Conservation (phyloP, 2,329 filamentous ascomycete genomes). For the Beauveria caledonica region DNA sequence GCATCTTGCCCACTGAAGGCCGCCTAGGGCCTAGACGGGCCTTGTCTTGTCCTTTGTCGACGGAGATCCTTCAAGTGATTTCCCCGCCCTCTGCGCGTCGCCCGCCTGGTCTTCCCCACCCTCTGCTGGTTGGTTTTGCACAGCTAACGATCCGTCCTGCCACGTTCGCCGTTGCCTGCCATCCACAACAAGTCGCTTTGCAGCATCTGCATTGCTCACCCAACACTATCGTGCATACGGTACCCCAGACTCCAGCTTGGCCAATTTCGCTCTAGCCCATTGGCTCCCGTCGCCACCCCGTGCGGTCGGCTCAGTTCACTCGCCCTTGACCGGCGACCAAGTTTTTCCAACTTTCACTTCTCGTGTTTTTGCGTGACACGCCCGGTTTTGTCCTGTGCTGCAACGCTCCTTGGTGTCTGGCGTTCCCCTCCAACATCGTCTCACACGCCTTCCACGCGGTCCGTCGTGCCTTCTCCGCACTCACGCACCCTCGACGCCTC, state of each 20-base stretch:
- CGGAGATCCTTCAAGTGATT: neutral
- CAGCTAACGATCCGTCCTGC: neutral
- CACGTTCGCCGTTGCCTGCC: neutral
- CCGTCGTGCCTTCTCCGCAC: constrained; percentile 5
- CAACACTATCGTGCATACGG: neutral
- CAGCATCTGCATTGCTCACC: neutral
- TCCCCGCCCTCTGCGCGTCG: constrained; percentile 2
- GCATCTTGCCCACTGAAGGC: neutral
- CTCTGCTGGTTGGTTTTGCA: neutral
- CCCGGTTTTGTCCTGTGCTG: constrained; percentile 2
- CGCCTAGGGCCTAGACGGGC: neutral
- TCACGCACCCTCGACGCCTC: constrained; percentile 5
- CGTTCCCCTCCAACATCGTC: neutral
- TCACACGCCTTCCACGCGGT: neutral
- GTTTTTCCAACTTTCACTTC: neutral
- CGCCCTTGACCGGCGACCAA: neutral
- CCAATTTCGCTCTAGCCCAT: neutral
- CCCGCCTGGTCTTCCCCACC: neutral
- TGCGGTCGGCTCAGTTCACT: neutral
- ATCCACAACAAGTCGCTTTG: neutral
- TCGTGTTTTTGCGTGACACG: neutral
- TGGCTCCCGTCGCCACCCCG: neutral
- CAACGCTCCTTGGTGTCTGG: neutral
- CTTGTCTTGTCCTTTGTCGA: constrained; percentile 1
- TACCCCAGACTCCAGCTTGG: neutral